Percentiles rank a stretch among this genome's conserved stretches.
Conservation (phyloP, 768 basidiomycete species). For the Podaxis rugospora region DNA sequence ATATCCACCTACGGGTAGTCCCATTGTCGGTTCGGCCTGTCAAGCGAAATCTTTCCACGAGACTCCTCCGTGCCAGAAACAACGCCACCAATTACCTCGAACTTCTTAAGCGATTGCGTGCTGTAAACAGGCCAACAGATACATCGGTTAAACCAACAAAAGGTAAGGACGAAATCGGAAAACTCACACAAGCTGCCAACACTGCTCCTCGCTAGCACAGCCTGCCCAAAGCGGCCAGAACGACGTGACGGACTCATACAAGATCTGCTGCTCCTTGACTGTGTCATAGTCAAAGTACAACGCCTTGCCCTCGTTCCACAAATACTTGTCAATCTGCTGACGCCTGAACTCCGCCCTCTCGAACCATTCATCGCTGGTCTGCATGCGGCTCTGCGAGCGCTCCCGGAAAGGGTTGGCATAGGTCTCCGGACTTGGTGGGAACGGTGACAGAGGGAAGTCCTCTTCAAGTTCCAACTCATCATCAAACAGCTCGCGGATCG, state of each 20-base stretch:
- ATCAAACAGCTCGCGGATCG: slow-evolving; percentile 92
- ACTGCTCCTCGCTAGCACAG: slow-evolving; percentile 94
- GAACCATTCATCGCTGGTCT: slow-evolving; percentile 91
- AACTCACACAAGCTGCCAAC: slow-evolving; percentile 87
- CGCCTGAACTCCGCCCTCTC: slow-evolving; percentile 80
- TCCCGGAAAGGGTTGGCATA: slow-evolving; percentile 63
- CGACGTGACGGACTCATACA: slow-evolving; percentile 96
- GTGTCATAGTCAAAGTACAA: slow-evolving; percentile 98
- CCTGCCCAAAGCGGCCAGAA: slow-evolving; percentile 98
- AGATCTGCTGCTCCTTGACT: slow-evolving; percentile 80
- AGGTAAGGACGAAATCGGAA: background rate
- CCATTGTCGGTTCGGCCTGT: slow-evolving; percentile 98
- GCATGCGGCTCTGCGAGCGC: slow-evolving; percentile 52
- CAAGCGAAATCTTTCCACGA: slow-evolving; percentile 90
- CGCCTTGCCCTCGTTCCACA: slow-evolving; percentile 95
- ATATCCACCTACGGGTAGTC: slow-evolving; percentile 78
- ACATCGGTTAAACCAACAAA: background rate
- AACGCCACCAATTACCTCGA: slow-evolving; percentile 92
- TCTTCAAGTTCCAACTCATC: slow-evolving; percentile 91
- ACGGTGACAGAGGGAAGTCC: slow-evolving; percentile 86
- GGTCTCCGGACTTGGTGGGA: slow-evolving; percentile 75
- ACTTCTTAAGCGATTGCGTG: slow-evolving; percentile 85
- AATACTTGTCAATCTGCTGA: slow-evolving; percentile 85
- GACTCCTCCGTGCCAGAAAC: slow-evolving; percentile 97
- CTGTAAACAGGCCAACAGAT: slow-evolving; percentile 31